Base-by-base conservation (phyloP, 1,284 basidiomycete species). In the Gymnopus androsaceus region DNA sequence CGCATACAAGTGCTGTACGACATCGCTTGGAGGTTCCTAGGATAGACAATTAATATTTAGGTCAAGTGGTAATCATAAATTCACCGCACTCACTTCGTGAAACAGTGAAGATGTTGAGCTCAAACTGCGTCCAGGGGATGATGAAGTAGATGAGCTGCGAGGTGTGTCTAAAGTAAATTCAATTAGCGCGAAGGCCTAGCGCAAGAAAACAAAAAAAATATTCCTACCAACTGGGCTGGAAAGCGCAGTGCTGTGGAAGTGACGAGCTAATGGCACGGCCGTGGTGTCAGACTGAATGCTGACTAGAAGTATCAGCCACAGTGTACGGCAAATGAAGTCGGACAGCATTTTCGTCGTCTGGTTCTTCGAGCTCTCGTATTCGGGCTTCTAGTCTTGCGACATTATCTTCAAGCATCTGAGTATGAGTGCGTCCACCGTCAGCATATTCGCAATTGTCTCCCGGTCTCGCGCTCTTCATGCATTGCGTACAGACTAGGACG, bases 391-490 rank as follows among this genome's bases (percentile, higher is more conserved):
- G 61, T 11, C 68, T 66, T 6, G 70, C 66, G 8, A 77, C 72
- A 51, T 68, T 68, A 34, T 72, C 69, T 55, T 76, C 74, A 6
- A 76, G 64, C 19, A 70, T 65, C 54, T 74, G 69, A 3, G 70
- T 69, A 21, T 65, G 67, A 6, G 73, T 72, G n/a, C 65, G 69
- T 37, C 71, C 72, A 36, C 19, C 63, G 23, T 64, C 63, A 7
- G 67, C 67, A 57, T 76, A 77, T 64, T 76, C 74, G 51, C 75
- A 77, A 55, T 74, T 71, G 38, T 74, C 71, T 0, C 68, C 65
- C 15, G 55, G 57, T 7, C 68, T 66, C 45, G 69, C 65, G n/a
- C 68, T 68, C 33, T 65, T 63, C 4, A 65, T 57, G 53, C 75
- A 77, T 60, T 71, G 71, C 1, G 65, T 64, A 52, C 75, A 77